These are phyloP conservation scores for Neurospora hispaniola DNA, from an alignment of 495 filamentous ascomycete genomes.

Conservation along the genomic window DNA sequence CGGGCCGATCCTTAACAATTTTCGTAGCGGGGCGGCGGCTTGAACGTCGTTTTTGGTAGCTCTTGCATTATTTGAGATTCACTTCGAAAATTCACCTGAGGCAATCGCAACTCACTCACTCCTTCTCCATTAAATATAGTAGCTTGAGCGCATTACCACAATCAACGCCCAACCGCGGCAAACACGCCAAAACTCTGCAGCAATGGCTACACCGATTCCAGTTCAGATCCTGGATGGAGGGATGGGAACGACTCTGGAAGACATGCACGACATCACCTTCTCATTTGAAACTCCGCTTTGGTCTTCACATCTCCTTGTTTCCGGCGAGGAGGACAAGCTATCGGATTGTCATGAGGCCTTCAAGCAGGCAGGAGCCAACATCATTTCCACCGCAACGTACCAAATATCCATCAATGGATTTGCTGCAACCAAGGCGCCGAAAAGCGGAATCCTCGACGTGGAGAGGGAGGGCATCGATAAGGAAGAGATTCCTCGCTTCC, in stretches of 20 bases:
- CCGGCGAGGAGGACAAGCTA: slow-evolving; percentile 36
- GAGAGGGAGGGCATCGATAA: slow-evolving; percentile 10
- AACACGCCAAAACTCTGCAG: neutral
- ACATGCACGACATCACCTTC: slow-evolving; percentile 40
- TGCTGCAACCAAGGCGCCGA: slow-evolving; percentile 20
- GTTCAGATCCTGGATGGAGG: slow-evolving; percentile 53
- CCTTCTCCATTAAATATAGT: neutral
- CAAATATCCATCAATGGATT: slow-evolving; percentile 49
- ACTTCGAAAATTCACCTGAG: neutral
- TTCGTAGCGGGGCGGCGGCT: neutral
- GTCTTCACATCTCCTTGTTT: slow-evolving; percentile 52
- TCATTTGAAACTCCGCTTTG: slow-evolving; percentile 42
- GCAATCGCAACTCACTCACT: neutral
- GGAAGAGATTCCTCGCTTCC: slow-evolving; percentile 13
- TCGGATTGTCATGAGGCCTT: slow-evolving; percentile 44
- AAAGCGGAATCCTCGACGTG: slow-evolving; percentile 3
- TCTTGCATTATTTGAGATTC: neutral
- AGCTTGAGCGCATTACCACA: neutral
- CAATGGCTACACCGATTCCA: slow-evolving; percentile 7
- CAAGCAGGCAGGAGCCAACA: slow-evolving; percentile 40
- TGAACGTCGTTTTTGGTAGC: neutral
- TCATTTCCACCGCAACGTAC: slow-evolving; percentile 56
- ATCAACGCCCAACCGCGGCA: neutral
- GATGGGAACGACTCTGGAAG: slow-evolving; percentile 54
- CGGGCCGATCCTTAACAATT: neutral